Percentiles rank a stretch among this genome's conserved stretches.
These are phyloP conservation scores for Fusarium buxicola DNA, from an alignment of 2,329 filamentous ascomycete species.

Conservation along the genomic window DNA sequence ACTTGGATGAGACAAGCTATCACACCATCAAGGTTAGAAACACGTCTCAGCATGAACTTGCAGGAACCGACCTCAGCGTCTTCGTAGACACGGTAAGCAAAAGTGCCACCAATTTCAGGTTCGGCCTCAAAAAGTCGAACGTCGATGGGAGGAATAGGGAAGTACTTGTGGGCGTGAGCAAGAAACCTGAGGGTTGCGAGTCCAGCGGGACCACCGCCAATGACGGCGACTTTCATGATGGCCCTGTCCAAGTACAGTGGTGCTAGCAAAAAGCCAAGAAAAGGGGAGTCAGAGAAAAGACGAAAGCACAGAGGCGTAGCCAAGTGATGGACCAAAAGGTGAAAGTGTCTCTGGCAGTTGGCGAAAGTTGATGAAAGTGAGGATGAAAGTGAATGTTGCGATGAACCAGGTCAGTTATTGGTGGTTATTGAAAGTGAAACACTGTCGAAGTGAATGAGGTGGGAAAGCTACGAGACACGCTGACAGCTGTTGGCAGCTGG, in stretches of 20 bases:
- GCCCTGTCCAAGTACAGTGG: neutral
- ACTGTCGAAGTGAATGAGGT: neutral
- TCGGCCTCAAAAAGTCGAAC: slow-evolving; percentile 59
- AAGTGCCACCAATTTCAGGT: slow-evolving; percentile 59
- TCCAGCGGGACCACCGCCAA: slow-evolving; percentile 58
- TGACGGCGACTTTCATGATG: slow-evolving; percentile 54
- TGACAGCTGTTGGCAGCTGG: slow-evolving; percentile 2
- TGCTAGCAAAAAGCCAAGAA: neutral
- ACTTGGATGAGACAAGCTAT: slow-evolving; percentile 61
- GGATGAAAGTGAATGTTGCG: neutral
- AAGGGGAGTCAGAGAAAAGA: neutral
- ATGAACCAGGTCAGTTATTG: neutral
- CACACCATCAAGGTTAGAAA: neutral
- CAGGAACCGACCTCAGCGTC: slow-evolving; percentile 55
- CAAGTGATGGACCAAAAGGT: neutral
- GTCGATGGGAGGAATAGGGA: slow-evolving; percentile 53
- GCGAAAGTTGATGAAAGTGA: neutral
- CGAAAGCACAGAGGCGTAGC: neutral
- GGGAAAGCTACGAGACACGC: neutral
- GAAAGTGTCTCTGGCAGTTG: neutral
- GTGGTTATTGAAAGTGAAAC: neutral
- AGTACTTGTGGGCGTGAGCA: slow-evolving; percentile 52
- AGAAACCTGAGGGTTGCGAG: slow-evolving; percentile 57
- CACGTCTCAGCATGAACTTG: fast-evolving
- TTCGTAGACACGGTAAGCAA: slow-evolving; percentile 60